phyloP scores from a whole-genome alignment of 495 filamentous ascomycete genomes.

The Penicillium riverlandense region DNA sequence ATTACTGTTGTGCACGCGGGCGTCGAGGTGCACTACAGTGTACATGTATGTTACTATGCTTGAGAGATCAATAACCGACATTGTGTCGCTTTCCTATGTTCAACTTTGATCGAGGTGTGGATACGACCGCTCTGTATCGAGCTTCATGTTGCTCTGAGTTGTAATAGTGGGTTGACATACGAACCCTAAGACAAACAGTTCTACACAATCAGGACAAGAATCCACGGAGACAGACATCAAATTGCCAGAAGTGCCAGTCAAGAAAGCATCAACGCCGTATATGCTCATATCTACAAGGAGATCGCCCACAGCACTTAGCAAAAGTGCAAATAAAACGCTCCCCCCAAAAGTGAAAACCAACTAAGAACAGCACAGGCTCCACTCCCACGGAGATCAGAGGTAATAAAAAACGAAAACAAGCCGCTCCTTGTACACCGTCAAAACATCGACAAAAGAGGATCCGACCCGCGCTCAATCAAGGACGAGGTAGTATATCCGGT shows the following conservation, averaged over 20 bases:
- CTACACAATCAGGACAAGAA: constrained; percentile 13
- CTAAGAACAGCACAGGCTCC: constrained; percentile 12
- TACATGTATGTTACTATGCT: constrained; percentile 20
- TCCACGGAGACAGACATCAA: constrained; percentile 2
- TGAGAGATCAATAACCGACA: constrained; percentile 18
- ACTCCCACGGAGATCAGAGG: constrained; percentile 2
- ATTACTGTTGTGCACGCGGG: constrained; percentile 14
- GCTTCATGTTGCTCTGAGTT: too few species aligned
- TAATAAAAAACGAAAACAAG: constrained; percentile 8
- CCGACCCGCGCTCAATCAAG: background rate
- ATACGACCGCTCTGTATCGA: too few species aligned
- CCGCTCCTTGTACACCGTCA: constrained; percentile 26
- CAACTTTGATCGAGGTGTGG: background rate
- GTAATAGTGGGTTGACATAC: background rate
- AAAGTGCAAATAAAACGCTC: constrained; percentile 20
- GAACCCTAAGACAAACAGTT: constrained; percentile 4
- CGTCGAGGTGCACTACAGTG: constrained; percentile 15
- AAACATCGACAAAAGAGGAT: constrained; percentile 7
- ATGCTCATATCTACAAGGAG: constrained; percentile 45
- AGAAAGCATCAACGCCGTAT: constrained; percentile 30
- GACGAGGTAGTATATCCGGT: constrained; percentile 10
- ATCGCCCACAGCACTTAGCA: constrained; percentile 33
- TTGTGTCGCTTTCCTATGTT: constrained; percentile 14
- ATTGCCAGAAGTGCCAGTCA: constrained; percentile 15
- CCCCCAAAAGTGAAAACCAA: constrained; percentile 21